Evolutionary conservation across 2,329 filamentous ascomycete species (phyloP).

Genomic region (Talaromyces sp.): DNA sequence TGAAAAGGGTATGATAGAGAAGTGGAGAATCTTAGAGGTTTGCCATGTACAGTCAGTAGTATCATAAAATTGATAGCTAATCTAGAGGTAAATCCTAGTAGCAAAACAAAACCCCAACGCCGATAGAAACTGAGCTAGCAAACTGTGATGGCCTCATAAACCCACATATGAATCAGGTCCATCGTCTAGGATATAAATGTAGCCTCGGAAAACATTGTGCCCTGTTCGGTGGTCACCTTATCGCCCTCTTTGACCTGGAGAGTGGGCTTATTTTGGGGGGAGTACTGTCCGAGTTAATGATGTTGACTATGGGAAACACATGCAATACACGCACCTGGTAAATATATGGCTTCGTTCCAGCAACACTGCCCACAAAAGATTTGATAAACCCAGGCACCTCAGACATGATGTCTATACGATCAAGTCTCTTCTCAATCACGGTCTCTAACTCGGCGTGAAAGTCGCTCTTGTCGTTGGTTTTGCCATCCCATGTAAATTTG

Average conservation of each 20-base stretch:
- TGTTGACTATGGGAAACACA: neutral
- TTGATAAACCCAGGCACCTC: slow-evolving; percentile 96
- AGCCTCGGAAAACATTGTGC: slow-evolving; percentile 77
- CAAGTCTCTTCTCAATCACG: slow-evolving; percentile 63
- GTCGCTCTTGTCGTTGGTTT: slow-evolving; percentile 68
- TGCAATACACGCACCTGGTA: slow-evolving; percentile 66
- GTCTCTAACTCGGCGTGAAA: slow-evolving; percentile 68
- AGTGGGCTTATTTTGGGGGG: slow-evolving; percentile 59
- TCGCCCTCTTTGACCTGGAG: slow-evolving; percentile 84
- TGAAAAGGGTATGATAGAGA: neutral
- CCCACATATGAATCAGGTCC: neutral
- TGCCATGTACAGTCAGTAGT: neutral
- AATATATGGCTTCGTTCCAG: slow-evolving; percentile 93
- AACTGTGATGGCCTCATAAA: neutral
- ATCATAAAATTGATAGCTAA: neutral
- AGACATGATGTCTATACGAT: slow-evolving; percentile 92
- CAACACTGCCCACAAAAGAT: slow-evolving; percentile 80
- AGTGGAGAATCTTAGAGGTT: neutral
- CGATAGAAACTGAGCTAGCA: neutral
- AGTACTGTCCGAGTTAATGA: slow-evolving; percentile 55
- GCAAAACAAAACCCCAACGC: neutral
- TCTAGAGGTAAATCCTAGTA: neutral
- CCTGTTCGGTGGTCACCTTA: slow-evolving; percentile 71
- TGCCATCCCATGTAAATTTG: slow-evolving; percentile 74
- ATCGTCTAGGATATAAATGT: slow-evolving; percentile 77